Base-by-base conservation (phyloP, 768 basidiomycete genomes). In the Lanmaoa rubissima region DNA sequence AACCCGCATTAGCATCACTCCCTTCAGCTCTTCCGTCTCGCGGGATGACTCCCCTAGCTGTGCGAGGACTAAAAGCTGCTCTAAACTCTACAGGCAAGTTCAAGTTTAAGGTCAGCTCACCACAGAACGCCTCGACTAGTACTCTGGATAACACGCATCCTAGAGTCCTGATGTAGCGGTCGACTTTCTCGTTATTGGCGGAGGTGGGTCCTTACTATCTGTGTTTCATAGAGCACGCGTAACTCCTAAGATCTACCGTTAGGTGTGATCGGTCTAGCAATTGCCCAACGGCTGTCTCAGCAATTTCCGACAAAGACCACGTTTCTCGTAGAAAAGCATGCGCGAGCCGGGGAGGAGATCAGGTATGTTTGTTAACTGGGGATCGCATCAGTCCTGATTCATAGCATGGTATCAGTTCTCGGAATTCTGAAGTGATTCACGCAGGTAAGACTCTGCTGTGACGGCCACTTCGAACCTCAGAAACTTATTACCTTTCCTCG, bases 341-440 rank as follows among this genome's bases (percentile, higher is more conserved):
- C 68, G 12, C 77, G 76, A 48, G 84, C 84, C 3, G 95, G 95
- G 1, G 87, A 94, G 69, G 95, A 98, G 71, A 96, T 78, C 21
- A 96, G 92, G 92, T 86, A 63, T 43, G 65, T 35, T 21, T 3
- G 11, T 51, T 13, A 7, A 14, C 48, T 17, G 19, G 19, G 48
- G 14, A 16, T 51, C 24, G 13, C 14, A 14, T 13, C 7, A 0
- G 13, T n/a, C 28, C 19, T 24, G 12, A 26, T 34, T 48, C 47
- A 48, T 50, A 19, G 44, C 24, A 19, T 48, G 13, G 14, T 10
- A 14, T 24, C 52, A 94, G 94, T 69, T 94, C 92, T 40, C 84
- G 95, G 16, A 97, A 96, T 69, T 95, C 94, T 0, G 95, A 97
- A 67, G 95, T 98, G 24, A 89, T 98, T 28, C 95, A 98, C 74